These are phyloP conservation scores for Helenozyma baotianmanensis DNA, from an alignment of 805 yeast genomes.

Conservation along the genomic window DNA sequence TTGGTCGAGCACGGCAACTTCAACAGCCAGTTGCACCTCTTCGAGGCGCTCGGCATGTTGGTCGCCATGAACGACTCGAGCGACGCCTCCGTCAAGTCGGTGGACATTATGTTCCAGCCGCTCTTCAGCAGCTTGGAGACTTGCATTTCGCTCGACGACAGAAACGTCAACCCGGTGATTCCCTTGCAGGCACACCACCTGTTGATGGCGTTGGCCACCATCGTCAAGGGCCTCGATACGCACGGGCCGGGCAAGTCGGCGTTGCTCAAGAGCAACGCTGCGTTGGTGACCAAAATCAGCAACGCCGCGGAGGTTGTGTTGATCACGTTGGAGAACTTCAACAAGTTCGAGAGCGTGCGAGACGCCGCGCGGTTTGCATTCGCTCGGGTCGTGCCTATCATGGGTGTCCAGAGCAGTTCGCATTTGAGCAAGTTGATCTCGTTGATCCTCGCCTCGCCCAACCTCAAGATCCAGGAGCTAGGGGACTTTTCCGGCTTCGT, in stretches of 20 bases:
- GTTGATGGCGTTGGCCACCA: constrained; percentile 83
- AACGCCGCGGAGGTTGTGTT: constrained; percentile 77
- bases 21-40: constrained; percentile 74
- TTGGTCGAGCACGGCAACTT: constrained; percentile 51
- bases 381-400: constrained; percentile 77
- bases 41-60: constrained; percentile 81
- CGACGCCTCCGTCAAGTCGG: constrained; percentile 36
- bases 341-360: constrained; percentile 63
- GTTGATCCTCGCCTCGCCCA: constrained; percentile 47
- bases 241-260: constrained; percentile 29
- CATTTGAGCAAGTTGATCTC: constrained; percentile 69
- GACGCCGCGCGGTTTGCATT: constrained; percentile 85
- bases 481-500: constrained; percentile 79
- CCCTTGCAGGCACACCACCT: constrained; percentile 81
- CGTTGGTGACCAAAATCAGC: constrained; percentile 43
- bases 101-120: constrained; percentile 70
- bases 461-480: constrained; percentile 60
- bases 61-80: constrained; percentile 39
- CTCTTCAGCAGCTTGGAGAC: constrained; percentile 66
- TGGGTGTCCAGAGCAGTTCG: constrained; percentile 43
- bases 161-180: constrained; percentile 37
- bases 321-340: constrained; percentile 75
- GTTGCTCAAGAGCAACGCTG: constrained; percentile 21
- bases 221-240: constrained; percentile 78
- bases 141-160: constrained; percentile 42